Evolutionary conservation across 805 yeast genomes (phyloP), one percentile per base, ranked within the genome.

Genomic region (Groenewaldozyma tartarivorans): DNA sequence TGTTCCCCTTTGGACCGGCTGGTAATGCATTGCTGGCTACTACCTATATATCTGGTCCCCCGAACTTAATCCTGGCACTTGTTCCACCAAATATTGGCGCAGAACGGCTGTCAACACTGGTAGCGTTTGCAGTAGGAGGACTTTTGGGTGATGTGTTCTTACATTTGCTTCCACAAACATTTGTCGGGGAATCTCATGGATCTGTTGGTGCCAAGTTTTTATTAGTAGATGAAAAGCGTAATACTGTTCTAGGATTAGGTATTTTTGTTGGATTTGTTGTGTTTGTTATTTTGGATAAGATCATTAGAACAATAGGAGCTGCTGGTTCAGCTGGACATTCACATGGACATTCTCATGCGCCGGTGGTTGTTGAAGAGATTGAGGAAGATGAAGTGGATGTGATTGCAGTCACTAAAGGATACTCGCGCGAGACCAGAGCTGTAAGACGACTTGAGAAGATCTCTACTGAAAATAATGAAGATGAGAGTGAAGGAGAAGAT

Each of bases 91-190:
- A 68, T 21, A 74, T 78, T 36, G 62, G 70, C 36, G 75, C 78
- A 0, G 58, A 71, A 2, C 61, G 67, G 24, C 60, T 79, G 29
- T 64, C 75, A 6, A 54, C 72, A 20, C 57, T 81, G 41, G 83
- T 81, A 1, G 67, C 84, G 35, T 81, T 82, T 61, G 88, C 90
- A 11, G 71, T 77, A 36, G 92, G 92, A 35, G 83, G 88, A 1
- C 62, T 82, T 30, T 60, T 82, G 27, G 90, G 90, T 35, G 90
- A 81, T 54, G 76, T 81, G 1, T 79, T 82, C 47, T 56, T 81
- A 34, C 92, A 82, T 57, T 54, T 82, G 44, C 58, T 82, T 36
- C 92, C 92, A 2, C 82, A 79, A 51, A 72, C 78, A 1, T 79
- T 77, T 48, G 61, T 71, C 5, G 77, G 79, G 9, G 76, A 74